Percentiles rank a stretch among this genome's conserved stretches.
These are phyloP conservation scores for Paraconiothyrium sp. DNA, from an alignment of 2,329 filamentous ascomycete species.

Conservation along the genomic window DNA sequence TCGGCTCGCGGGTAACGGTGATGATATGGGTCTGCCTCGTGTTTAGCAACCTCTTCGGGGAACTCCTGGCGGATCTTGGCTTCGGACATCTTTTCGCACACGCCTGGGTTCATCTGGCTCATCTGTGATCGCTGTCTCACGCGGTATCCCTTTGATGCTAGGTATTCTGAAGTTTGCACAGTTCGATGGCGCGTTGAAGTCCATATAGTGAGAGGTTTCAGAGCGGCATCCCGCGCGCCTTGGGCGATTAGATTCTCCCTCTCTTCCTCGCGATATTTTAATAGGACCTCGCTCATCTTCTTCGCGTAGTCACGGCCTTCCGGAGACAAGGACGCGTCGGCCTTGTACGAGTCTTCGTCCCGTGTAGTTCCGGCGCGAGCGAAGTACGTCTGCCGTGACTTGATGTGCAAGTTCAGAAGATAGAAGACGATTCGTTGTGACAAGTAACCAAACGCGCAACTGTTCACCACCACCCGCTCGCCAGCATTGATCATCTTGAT, in stretches of 20 bases:
- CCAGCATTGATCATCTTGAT: conserved; percentile 99
- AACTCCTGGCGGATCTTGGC: conserved; percentile 80
- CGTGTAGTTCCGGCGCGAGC: conserved; percentile 83
- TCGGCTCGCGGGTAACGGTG: conserved; percentile 95
- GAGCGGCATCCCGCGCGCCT: conserved; percentile 72
- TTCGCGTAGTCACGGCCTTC: conserved; percentile 81
- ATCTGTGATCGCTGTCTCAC: conserved; percentile 93
- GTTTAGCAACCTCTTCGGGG: conserved; percentile 90
- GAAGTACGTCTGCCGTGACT: conserved; percentile 92
- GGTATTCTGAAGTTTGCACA: conserved; percentile 84
- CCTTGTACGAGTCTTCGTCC: conserved; percentile 92
- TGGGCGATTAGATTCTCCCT: conserved; percentile 73
- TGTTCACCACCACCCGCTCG: conserved; percentile 92
- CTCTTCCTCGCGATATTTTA: conserved; percentile 86
- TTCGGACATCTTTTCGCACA: conserved; percentile 94
- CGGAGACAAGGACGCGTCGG: conserved; percentile 83
- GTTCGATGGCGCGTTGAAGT: conserved; percentile 91
- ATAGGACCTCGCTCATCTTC: conserved; percentile 74
- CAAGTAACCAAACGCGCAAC: conserved; percentile 94
- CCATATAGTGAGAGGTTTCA: conserved; percentile 90
- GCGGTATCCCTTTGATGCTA: conserved; percentile 82
- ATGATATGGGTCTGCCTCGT: conserved; percentile 94
- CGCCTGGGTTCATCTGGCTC: conserved; percentile 95
- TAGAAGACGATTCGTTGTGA: conserved; percentile 99
- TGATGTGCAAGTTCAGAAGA: conserved; percentile 96